phyloP scores from a whole-genome alignment of 2,329 filamentous ascomycete genomes.

The Apiospora phragmitis region DNA sequence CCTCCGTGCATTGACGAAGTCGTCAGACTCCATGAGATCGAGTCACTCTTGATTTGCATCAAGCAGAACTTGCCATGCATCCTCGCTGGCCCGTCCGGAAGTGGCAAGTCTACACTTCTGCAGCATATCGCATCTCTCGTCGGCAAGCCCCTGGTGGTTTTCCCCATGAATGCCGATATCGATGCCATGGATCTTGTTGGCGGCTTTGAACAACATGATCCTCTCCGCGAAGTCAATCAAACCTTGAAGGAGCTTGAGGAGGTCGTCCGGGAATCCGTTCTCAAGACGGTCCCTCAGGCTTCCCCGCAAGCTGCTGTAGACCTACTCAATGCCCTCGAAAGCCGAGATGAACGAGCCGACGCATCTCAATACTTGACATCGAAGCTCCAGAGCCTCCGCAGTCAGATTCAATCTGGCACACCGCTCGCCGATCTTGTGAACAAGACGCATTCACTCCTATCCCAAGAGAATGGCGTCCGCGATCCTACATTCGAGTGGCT shows the following conservation, averaged over 20 bases:
- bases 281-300: constrained; percentile 47
- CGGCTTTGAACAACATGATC: constrained; percentile 93
- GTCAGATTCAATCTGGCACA: constrained; percentile 43
- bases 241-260: constrained; percentile 44
- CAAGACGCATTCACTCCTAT: constrained; percentile 50
- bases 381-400: constrained; percentile 41
- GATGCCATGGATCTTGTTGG: constrained; percentile 97
- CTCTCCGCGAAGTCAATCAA: constrained; percentile 69
- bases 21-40: constrained; percentile 68
- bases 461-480: constrained; percentile 57
- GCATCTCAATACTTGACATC: constrained; percentile 39
- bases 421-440: constrained; percentile 48
- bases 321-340: constrained; percentile 52
- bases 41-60: constrained; percentile 85
- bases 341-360: constrained; percentile 37
- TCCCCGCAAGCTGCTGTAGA: constrained; percentile 49
- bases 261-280: constrained; percentile 48
- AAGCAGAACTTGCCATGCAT: constrained; percentile 88
- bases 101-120: constrained; percentile 82
- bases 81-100: constrained; percentile 80
- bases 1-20: constrained; percentile 53
- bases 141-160: constrained; percentile 75
- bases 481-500: constrained; percentile 93
- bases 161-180: constrained; percentile 91
- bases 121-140: constrained; percentile 76